Evolutionary conservation across 352 stramenopile species (phyloP), one percentile per base, ranked within the genome.

Genomic region (Phytophthora idaei): DNA sequence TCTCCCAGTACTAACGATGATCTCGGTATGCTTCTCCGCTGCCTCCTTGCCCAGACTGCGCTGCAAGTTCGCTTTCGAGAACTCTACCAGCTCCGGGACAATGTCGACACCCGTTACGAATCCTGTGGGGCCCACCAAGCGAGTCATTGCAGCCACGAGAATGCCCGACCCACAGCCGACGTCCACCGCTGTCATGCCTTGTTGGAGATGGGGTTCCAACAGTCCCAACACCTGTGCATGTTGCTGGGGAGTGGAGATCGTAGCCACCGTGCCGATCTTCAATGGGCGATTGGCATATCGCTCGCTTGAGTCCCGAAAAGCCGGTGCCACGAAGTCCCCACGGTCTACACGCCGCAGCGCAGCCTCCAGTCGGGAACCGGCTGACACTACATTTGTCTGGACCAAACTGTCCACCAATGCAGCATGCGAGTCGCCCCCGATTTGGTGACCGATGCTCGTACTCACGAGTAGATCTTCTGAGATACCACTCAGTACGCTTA

Each of bases 171-270:
- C 89, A 34, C 81, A 91, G 28, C 89, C 89, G 17, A 95, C 61
- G 58, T 95, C 89, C 47, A 97, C 64, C 0, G 82, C 83, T 1
- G 47, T 71, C 57, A 81, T 85, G 1, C 86, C 86, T 12, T 81
- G 74, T 52, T 90, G 73, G 55, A 95, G 56, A 37, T 94, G 86
- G 21, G 71, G 48, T 53, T 89, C 83, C 0, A 95, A 54, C n/a
- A 90, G 53, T 15, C 76, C 67, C 57, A 95, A 55, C 11, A 94
- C 86, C 65, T 93, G 82, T 29, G 88, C 88, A 47, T 95, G 88
- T 51, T 94, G 88, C 68, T 95, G 88, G 14, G 88, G 88, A 12
- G 88, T 95, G 34, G 88, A 95, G 55, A 95, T 95, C 8, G 88
- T 95, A 44, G 88, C 88, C 34, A 93, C 74, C 31, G 78, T 76